Base-by-base conservation (phyloP, 164 flowering plant species). In the Saururus chinensis region DNA sequence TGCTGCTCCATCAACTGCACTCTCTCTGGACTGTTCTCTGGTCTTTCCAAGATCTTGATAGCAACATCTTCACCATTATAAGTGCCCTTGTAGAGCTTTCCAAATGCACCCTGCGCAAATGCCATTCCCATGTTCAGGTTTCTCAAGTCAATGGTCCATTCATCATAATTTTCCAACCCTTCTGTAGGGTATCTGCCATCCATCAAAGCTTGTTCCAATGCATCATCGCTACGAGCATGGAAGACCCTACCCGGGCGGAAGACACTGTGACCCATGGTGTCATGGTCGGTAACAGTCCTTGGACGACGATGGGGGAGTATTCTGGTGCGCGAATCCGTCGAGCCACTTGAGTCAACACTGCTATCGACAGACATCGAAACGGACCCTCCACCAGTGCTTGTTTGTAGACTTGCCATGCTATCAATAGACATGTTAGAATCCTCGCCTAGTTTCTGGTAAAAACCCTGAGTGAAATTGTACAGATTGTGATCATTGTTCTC, bases 31-130 rank as follows among this genome's bases (percentile, higher is more conserved):
- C 65, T 73, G 69, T 81, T 83, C 60, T 80, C 88, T 0, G 91
- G 91, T 75, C 84, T 80, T 71, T 85, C 91, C 75, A 83, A 66
- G 60, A 85, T 71, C 74, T 85, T 85, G n/a, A 85, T 81, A 0
- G 91, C 91, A 48, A 85, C 88, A 70, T 85, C 91, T 61, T 83
- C 88, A 6, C 88, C 84, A 72, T 79, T 77, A 53, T 85, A 85
- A 0, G 86, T 81, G 5, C 91, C 91, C 59, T 68, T 74, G 63
- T 83, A 85, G 16, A 85, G 71, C 64, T 81, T 85, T 40, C 91
- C 91, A 69, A 85, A 85, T 55, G 88, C 81, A 1, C 91, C 91
- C 67, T 83, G 88, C 0, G 91, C 91, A 68, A 85, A 85, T 26
- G 88, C 78, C 21, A 54, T 60, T 25, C 87, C 91, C 82, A 85